Evolutionary conservation across 768 basidiomycete genomes (phyloP).

Genomic region (Xerocomellus intermedius): DNA sequence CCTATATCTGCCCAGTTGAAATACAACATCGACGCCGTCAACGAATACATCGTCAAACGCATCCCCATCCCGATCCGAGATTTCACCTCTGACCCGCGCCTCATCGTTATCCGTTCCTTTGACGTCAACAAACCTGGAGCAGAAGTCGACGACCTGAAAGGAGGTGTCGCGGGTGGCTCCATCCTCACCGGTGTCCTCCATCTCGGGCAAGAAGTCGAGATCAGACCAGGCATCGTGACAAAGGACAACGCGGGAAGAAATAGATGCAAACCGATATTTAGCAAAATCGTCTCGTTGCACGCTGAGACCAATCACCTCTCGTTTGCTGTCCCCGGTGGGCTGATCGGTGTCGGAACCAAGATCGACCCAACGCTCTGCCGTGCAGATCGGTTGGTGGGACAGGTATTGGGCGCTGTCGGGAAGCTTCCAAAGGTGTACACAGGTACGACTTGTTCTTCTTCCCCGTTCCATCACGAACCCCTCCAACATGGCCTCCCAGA

Average conservation of each 20-base stretch:
- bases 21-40: conserved; percentile 99
- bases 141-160: conserved; percentile 95
- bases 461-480: no score
- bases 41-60: conserved; percentile 96
- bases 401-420: conserved; percentile 93
- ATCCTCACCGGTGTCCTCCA: conserved; percentile 90
- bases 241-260: conserved; percentile 90
- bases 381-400: conserved; percentile 95
- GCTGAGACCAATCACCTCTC: conserved; percentile 94
- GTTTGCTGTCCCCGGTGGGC: conserved; percentile 95
- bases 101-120: conserved; percentile 99
- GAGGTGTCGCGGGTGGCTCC: conserved; percentile 96
- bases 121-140: conserved; percentile 99
- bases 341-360: conserved; percentile 97
- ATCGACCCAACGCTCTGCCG: conserved; percentile 97
- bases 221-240: conserved; percentile 94
- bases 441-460: conserved; percentile 39
- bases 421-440: conserved; percentile 93
- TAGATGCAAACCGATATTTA: conserved; percentile 92
- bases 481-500: conserved; percentile 42
- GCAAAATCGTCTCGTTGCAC: conserved; percentile 84
- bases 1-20: conserved; percentile 98
- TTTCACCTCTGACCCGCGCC: conserved; percentile 85
- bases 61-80: conserved; percentile 94
- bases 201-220: conserved; percentile 93